Evolutionary conservation across 225 moss, liverwort and hornwort genomes (phyloP).

Genomic region (Polytrichum commune): DNA sequence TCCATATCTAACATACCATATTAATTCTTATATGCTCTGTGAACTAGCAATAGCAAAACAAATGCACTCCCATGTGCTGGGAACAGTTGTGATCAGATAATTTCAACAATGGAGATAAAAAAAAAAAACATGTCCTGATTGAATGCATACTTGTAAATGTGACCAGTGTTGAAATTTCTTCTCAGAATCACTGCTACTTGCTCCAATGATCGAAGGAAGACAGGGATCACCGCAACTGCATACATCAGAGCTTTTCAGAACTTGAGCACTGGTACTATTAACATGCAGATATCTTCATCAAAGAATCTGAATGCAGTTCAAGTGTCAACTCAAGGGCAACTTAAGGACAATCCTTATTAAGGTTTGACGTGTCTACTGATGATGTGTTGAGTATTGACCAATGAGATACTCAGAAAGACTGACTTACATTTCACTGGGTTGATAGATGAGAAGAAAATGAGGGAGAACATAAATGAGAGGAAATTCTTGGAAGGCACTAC

Average conservation of each 20-base stretch:
- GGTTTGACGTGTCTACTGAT: neutral
- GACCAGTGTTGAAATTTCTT: slow-evolving; percentile 65
- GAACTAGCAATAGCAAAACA: no score
- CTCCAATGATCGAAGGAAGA: slow-evolving; percentile 79
- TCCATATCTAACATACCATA: neutral
- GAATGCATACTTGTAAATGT: slow-evolving; percentile 67
- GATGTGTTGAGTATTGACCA: neutral
- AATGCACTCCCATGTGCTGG: no score
- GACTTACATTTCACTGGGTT: slow-evolving; percentile 79
- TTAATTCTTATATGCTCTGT: no score
- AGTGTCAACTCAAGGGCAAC: no score
- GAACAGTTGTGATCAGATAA: no score
- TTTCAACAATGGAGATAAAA: no score
- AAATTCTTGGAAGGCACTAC: slow-evolving; percentile 72
- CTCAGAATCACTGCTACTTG: slow-evolving; percentile 63
- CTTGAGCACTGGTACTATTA: neutral
- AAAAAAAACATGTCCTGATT: no score
- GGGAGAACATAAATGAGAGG: slow-evolving; percentile 70
- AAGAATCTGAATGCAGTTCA: no score
- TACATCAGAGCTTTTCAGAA: slow-evolving; percentile 4
- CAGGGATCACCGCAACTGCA: slow-evolving; percentile 89
- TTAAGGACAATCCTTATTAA: neutral
- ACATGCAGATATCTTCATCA: no score
- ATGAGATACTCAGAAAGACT: slow-evolving; percentile 1
- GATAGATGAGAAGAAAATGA: slow-evolving; percentile 73